Base-by-base conservation (phyloP, 495 filamentous ascomycete species). In the Venustampulla echinocandica region DNA sequence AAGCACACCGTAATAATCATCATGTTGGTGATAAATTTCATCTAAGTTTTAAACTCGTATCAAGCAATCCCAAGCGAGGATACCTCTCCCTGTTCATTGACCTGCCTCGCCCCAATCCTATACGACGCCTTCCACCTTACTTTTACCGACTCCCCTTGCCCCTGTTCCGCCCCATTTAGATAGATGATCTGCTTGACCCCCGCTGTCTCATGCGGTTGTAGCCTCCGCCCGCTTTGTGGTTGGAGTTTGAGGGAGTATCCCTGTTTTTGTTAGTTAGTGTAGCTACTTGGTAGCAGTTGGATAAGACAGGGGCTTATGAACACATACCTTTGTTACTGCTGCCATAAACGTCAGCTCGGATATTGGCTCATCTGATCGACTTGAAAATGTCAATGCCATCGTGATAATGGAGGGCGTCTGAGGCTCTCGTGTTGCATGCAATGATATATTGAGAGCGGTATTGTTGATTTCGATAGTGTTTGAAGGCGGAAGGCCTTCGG, bases 91-190 rank as follows among this genome's bases (percentile, higher is more conserved):
- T 86, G 87, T 67, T 97, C 89, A 46, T 73, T 79, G 56, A 73
- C 62, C 33, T 54, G 48, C 56, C 81, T 74, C 7, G 61, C 68
- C 1, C 75, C 85, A 2, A 92, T 59, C 58, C 75, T 78, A 64
- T 97, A 97, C 13, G 79, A 75, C 9, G 82, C 82, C 58, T 85
- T 84, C 85, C 88, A 98, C 51, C 92, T 69, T 62, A 98, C 77
- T 66, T 90, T 93, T 49, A 95, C 80, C 42, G 66, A 71, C 37
- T 78, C 79, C 2, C 87, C 90, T 56, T 85, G 81, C 30, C 80
- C 82, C 21, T 55, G 56, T 40, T 80, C 74, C 36, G 88, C 76
- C 2, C 86, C 85, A 5, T 81, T 78, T 24, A 96, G 68, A 34
- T 81, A 65, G 62, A 95, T 90, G 13, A 80, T 73, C 66, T 98